Evolutionary conservation across 1,284 basidiomycete species (phyloP), one percentile per base, ranked within the genome.

Genomic region (Pisolithus thermaeus): DNA sequence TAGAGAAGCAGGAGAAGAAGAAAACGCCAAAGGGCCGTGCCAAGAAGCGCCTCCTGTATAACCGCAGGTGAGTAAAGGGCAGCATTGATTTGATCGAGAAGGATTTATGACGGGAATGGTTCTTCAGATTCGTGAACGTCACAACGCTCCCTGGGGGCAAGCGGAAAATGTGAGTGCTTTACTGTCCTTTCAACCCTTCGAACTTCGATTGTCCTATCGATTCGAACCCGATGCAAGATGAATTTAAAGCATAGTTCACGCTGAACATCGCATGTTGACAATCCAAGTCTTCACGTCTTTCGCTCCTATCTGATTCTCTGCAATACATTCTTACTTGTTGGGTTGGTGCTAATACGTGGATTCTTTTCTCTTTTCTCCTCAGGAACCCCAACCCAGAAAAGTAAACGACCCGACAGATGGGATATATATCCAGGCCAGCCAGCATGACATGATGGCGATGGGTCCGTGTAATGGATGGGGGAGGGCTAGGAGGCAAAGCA

Each of bases 1-100:
- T 96, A 71, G 94, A 96, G 70, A 85, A 89, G 74, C 92, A 96
- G 79, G 94, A 97, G 80, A 97, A 96, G 87, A 93, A 94, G 84
- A 96, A 96, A 87, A 80, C 77, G 42, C 91, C 92, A 58, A 95
- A 90, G 79, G 94, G 94, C 64, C 91, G 94, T 70, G 94, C 94
- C 59, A 92, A 96, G 86, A 97, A 97, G 84, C 83, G 94, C 63
- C 79, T 92, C 56, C 77, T 96, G 63, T 97, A 96, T 83, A 93
- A 93, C 79, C 87, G 92, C 70, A 86, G 92, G 90, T 92, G 73
- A 58, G 80, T 74, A 60, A 59, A 59, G 16, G 42, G 40, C 18
- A 46, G 20, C 38, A 37, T 45, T 28, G 32, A 36, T 20, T 16
- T 14, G 3, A 35, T 35, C 12, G 32, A 35, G 12, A 12, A 3